Evolutionary conservation across 805 yeast genomes (phyloP), one percentile per base, ranked within the genome.

Genomic region (Saccharomycopsis malanga): DNA sequence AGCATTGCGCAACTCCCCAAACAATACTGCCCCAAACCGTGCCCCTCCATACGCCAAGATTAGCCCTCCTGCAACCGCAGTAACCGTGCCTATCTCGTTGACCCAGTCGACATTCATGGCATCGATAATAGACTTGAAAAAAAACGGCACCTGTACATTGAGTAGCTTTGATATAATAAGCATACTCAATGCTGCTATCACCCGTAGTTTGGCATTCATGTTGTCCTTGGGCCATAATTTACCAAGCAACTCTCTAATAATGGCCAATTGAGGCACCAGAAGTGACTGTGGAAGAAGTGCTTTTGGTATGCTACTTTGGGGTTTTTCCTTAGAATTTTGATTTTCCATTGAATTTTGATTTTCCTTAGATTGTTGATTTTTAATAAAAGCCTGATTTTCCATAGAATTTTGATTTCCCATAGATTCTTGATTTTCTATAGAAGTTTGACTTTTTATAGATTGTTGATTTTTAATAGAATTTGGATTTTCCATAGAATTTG

Each of bases 131-230:
- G 77, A 72, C 56, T 85, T 93, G 73, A 93, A 93, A 64, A 79
- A 89, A 61, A 93, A 88, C 0, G 98, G 98, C 4, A 93, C 98
- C 62, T 93, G 96, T 4, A 93, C 96, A 61, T 89, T 93, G 32
- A 93, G 69, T 4, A 93, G 60, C 61, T 93, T 93, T 17, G 97
- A 83, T 0, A 80, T 79, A 3, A 93, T 74, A 50, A 93, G 71
- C 48, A 93, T 68, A 0, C 79, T 56, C 15, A 93, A 61, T 0
- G 98, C 97, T 4, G 84, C 53, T 0, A 83, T 65, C 1, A 93
- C 98, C 39, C 98, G 69, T 25, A 76, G 56, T 60, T 79, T 84
- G 50, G 82, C 82, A 46, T 79, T 72, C 3, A 74, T 70, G 49
- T 83, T 78, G 50, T 79, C 72, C 55, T 76, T 77, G 9, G 96